Conservation (phyloP, 768 basidiomycete genomes). For the Kondoa malvinella region DNA sequence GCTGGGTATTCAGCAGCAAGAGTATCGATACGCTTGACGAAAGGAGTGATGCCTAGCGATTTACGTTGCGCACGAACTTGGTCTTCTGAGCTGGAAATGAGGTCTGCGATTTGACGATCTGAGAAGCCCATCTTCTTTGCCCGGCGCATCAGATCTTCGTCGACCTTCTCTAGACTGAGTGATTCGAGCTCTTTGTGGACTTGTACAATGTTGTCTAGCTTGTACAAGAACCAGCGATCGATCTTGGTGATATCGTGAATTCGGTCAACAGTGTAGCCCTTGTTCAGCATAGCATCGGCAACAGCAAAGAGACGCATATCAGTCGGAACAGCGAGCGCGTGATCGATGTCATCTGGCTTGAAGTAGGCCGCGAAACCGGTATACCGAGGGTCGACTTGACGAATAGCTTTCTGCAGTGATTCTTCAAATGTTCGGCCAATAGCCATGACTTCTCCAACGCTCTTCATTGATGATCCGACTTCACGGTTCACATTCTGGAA, state of each 20-base stretch:
- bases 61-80: slow-evolving; percentile 71
- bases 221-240: slow-evolving; percentile 99
- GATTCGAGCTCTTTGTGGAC: slow-evolving; percentile 61
- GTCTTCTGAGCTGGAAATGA: slow-evolving; percentile 56
- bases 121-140: slow-evolving; percentile 94
- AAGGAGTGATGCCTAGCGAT: slow-evolving; percentile 71
- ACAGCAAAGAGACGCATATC: slow-evolving; percentile 94
- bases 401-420: slow-evolving; percentile 91
- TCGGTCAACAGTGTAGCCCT: slow-evolving; percentile 71
- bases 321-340: slow-evolving; percentile 62
- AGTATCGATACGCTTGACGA: slow-evolving; percentile 98
- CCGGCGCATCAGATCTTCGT: slow-evolving; percentile 57
- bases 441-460: slow-evolving; percentile 98
- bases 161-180: slow-evolving; percentile 43
- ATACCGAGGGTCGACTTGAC: slow-evolving; percentile 92
- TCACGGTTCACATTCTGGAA: slow-evolving; percentile 87
- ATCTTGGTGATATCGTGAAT: slow-evolving; percentile 93
- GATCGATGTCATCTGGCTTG: slow-evolving; percentile 67
- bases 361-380: slow-evolving; percentile 93
- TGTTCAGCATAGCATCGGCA: slow-evolving; percentile 92
- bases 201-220: slow-evolving; percentile 94
- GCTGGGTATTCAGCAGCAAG: slow-evolving; percentile 97
- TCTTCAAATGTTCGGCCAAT: slow-evolving; percentile 99
- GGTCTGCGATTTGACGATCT: slow-evolving; percentile 73
- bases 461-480: slow-evolving; percentile 96